A percentile compares a stretch with the other conserved stretches of the same genome.
Conservation (phyloP, 2,329 filamentous ascomycete species). For the Ramichloridium luteum region DNA sequence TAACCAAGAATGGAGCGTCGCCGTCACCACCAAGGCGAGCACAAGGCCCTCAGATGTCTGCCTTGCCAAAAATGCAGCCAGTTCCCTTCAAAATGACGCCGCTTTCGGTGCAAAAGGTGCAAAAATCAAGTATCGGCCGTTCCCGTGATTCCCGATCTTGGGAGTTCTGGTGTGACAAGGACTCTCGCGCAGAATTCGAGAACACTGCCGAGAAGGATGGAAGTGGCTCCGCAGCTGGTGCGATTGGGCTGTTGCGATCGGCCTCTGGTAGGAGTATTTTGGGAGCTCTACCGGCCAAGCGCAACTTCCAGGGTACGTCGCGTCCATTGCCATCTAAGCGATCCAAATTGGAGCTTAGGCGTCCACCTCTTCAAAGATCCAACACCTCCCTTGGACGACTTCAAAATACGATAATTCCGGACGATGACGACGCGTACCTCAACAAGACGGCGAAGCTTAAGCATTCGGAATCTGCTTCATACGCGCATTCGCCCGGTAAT, state of each 20-base stretch:
- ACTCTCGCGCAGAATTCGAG: conserved; percentile 64
- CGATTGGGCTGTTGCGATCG: conserved; percentile 69
- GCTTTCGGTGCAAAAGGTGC: conserved; percentile 15
- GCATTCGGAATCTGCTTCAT: conserved; percentile 18
- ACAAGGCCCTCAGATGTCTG: conserved; percentile 7
- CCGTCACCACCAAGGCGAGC: conserved; percentile 49
- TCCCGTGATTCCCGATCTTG: conserved; percentile 81
- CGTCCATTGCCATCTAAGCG: conserved; percentile 19
- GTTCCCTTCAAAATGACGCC: conserved; percentile 30
- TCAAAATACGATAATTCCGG: conserved; percentile 8
- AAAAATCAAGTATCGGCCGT: conserved; percentile 48
- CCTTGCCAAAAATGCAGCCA: conserved; percentile 27
- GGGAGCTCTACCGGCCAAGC: conserved; percentile 48
- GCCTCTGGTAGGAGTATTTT: conserved; percentile 45
- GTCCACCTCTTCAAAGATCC: conserved; percentile 20
- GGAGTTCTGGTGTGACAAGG: conserved; percentile 81
- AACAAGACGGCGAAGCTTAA: conserved; percentile 16
- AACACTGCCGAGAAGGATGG: conserved; percentile 70
- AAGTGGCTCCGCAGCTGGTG: conserved; percentile 66
- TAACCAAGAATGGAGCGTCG: conserved; percentile 54
- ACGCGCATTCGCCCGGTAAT: conserved; percentile 40
- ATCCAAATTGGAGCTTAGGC: conserved; percentile 38
- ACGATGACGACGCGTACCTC: too few relatives aligned
- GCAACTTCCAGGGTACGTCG: conserved; percentile 39
- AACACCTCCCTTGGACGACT: conserved; percentile 22